Base-by-base conservation (phyloP, 23 red algal genomes). In the Chondrus crispus region DNA sequence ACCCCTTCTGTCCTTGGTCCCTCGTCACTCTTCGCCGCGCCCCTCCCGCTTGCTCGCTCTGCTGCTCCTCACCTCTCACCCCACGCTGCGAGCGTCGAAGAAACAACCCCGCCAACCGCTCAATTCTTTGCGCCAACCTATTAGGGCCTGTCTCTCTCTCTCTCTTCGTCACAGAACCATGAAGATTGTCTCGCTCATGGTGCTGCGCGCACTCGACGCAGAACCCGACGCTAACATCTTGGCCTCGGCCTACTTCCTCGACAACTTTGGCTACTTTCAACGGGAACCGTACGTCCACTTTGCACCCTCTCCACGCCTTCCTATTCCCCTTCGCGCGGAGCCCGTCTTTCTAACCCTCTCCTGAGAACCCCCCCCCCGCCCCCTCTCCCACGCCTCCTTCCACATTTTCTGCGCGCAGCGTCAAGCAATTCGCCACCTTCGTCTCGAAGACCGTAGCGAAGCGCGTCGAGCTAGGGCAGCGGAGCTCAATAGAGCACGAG, bases 241-340 rank as follows among this genome's bases (percentile, higher is more conserved):
- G 51, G 81, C 83, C 52, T 90, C 88, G 14, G 93, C 93, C 30
- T 98, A 92, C 78, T 80, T 93, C 40, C 86, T 98, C 45, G 77
- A 90, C 60, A 92, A 94, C 26, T 98, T 98, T 75, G 93, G 87
- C 89, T 98, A 93, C 85, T 98, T 98, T 89, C 90, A 98, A 62
- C 82, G 93, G 62, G 92, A 90, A 57, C 93, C 85, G 95, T 96
- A 84, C 69, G 89, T 93, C 0, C 80, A 43, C 47, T 36, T 9
- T 9, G 41, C 24, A 37, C 16, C 22, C 41, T 62, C 3, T 30
- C 35, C 80, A 9, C 16, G 26, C 80, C 3, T 60, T 51, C 6
- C 4, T 33, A 30, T 81, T 5, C 5, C 38, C 72, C 39, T 5
- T 26, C 19, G 6, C 24, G 6, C 46, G 8, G 28, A 9, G 29